These are phyloP conservation scores for Platanthera zijinensis DNA, from an alignment of 106 monocot genomes.

Conservation along the genomic window DNA sequence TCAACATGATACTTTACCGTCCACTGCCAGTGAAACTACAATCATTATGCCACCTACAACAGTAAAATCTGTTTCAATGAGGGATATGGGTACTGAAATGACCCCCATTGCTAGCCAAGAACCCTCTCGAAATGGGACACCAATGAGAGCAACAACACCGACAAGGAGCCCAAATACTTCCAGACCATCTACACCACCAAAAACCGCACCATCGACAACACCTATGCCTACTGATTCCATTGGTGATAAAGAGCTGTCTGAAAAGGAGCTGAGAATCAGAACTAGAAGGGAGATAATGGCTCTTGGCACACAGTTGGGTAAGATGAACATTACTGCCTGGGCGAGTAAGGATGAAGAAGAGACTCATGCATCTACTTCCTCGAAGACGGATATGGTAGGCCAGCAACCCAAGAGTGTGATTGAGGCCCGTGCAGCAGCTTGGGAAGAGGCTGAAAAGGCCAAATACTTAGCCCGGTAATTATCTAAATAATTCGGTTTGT, in stretches of 20 bases:
- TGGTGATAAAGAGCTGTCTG: constrained; percentile 43
- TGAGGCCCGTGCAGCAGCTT: constrained; percentile 72
- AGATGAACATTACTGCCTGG: constrained; percentile 89
- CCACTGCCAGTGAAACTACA: constrained; percentile 24
- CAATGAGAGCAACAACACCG: constrained; percentile 45
- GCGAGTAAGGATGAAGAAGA: constrained; percentile 79
- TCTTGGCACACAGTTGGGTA: constrained; percentile 81
- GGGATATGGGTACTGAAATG: constrained; percentile 96
- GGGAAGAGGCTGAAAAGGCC: constrained; percentile 92
- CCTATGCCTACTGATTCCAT: constrained; percentile 18
- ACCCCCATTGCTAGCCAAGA: constrained; percentile 91
- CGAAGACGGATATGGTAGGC: constrained; percentile 19
- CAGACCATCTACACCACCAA: constrained; percentile 32
- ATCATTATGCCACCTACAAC: constrained; percentile 31
- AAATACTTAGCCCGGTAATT: constrained; percentile 78
- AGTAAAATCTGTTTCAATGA: constrained; percentile 70
- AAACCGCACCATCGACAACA: constrained; percentile 20
- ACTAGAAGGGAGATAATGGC: constrained; percentile 88
- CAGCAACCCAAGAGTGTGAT: constrained; percentile 29
- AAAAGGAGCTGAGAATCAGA: constrained; percentile 62
- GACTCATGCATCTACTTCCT: constrained; percentile 22
- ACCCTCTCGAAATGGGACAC: constrained; percentile 80
- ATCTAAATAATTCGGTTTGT: not conserved
- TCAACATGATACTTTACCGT: constrained; percentile 31
- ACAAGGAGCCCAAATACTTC: constrained; percentile 54